Evolutionary conservation across 2,329 filamentous ascomycete species (phyloP), one percentile per base, ranked within the genome.

Genomic region (Xylariaceae sp.): DNA sequence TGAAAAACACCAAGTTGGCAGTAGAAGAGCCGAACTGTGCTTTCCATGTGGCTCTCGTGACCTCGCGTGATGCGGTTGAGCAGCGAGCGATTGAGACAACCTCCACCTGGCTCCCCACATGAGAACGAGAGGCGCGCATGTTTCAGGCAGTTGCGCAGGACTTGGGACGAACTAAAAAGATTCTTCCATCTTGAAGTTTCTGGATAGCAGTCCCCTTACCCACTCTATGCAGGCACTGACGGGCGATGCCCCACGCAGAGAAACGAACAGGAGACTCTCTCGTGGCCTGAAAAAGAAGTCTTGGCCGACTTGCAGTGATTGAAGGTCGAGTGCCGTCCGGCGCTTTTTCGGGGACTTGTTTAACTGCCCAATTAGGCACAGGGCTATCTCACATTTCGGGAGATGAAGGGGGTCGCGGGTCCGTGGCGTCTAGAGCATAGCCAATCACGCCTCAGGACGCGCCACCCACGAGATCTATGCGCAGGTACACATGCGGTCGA

Each of bases 401-500:
- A 44, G 45, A 50, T 48, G 40, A 44, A 47, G 19, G 16, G 20
- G 20, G 35, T 16, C 7, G 17, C 6, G 21, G 25, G 37, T 21
- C 7, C 14, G 14, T 29, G 25, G 25, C 8, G 25, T 14, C 34
- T 4, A 20, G 14, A 17, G 34, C 14, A 16, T 16, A 20, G 34
- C 34, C 34, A 35, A 38, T 23, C n/a, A n/a, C n/a, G n/a, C n/a
- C n/a, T n/a, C 7, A 23, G 47, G 46, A 47, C 45, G 51, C 52
- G 49, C 50, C 53, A 54, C 42, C 40, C 48, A 49, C 47, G 55
- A 53, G 47, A 44, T 12, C 27, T 47, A 49, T 42, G 52, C 56
- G 58, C 58, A 60, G 58, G 57, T 59, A 59, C 58, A 55, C 35
- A 32, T 12, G 25, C 34, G 40, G 40, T 38, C 50, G 53, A 60